A percentile compares a stretch with the other conserved stretches of the same genome.
These are phyloP conservation scores for Clarireedia sp. DNA, from an alignment of 2,329 filamentous ascomycete species.

Conservation along the genomic window DNA sequence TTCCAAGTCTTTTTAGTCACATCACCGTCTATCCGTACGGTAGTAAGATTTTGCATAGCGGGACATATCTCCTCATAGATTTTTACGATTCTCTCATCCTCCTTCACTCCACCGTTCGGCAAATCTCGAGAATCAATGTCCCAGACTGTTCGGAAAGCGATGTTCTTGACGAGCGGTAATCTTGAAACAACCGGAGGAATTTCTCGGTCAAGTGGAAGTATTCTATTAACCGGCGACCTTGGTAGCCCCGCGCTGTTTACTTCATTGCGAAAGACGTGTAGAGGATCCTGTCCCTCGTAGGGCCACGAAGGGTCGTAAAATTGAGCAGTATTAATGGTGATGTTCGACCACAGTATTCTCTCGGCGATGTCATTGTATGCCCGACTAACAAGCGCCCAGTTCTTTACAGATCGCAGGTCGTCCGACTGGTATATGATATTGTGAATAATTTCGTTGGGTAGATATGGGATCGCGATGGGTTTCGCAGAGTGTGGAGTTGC, in stretches of 20 bases:
- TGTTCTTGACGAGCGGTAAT: conserved; percentile 1
- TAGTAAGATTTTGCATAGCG: background rate
- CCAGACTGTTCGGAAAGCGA: conserved; percentile 9
- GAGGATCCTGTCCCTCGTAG: conserved; percentile 1
- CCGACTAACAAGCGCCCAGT: conserved; percentile 6
- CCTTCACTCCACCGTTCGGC: conserved; percentile 2
- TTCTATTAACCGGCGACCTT: background rate
- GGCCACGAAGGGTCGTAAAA: conserved; percentile 6
- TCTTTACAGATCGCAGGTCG: conserved; percentile 9
- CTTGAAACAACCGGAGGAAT: conserved; percentile 5
- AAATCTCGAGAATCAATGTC: conserved; percentile 7
- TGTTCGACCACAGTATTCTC: conserved; percentile 8
- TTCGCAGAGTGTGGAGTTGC: conserved; percentile 1
- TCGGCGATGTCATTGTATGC: conserved; percentile 4
- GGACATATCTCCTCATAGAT: background rate
- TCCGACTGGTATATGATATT: conserved; percentile 6
- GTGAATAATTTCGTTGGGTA: conserved; percentile 6
- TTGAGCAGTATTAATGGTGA: conserved; percentile 8
- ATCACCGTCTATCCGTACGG: conserved; percentile 7
- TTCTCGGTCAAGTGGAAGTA: background rate
- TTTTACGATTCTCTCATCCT: background rate
- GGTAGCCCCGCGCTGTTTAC: background rate
- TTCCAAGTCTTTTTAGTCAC: conserved; percentile 5
- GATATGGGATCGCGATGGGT: conserved; percentile 3
- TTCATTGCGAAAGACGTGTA: conserved; percentile 5